These are phyloP conservation scores for Plenodomus biglobosus DNA, from an alignment of 2,329 filamentous ascomycete species.

Conservation along the genomic window DNA sequence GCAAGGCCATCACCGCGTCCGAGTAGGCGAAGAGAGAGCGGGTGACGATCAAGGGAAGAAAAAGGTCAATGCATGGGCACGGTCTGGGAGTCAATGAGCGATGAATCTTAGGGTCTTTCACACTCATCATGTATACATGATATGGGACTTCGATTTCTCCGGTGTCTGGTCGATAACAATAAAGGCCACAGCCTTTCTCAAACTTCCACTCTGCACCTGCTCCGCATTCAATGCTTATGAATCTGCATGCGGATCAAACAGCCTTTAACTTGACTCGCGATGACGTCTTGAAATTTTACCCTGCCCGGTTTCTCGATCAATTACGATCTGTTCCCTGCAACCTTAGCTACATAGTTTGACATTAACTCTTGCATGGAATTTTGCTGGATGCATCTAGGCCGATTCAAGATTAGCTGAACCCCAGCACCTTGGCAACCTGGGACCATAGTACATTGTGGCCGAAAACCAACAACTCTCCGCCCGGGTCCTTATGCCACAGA, in stretches of 20 bases:
- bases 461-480: too few species aligned
- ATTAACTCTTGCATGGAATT: too few species aligned
- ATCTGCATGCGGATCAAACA: not conserved
- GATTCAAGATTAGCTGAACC: too few species aligned
- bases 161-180: constrained; percentile 44
- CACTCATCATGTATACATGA: constrained; percentile 43
- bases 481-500: too few species aligned
- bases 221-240: constrained; percentile 1
- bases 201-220: constrained; percentile 10
- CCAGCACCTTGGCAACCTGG: too few species aligned
- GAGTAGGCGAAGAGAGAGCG: constrained; percentile 27
- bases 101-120: constrained; percentile 45
- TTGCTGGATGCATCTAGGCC: too few species aligned
- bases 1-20: constrained; percentile 62
- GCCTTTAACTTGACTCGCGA: not conserved
- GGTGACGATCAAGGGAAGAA: constrained; percentile 25
- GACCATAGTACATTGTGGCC: too few species aligned
- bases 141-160: constrained; percentile 42
- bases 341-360: too few species aligned
- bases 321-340: too few species aligned
- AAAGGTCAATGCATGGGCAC: constrained; percentile 39
- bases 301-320: too few species aligned
- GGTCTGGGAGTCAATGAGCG: constrained; percentile 46
- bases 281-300: not conserved
- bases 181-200: constrained; percentile 40